These are phyloP conservation scores for Arthrobotrys pseudoclavata DNA, from an alignment of 2,329 filamentous ascomycete species.

Conservation along the genomic window DNA sequence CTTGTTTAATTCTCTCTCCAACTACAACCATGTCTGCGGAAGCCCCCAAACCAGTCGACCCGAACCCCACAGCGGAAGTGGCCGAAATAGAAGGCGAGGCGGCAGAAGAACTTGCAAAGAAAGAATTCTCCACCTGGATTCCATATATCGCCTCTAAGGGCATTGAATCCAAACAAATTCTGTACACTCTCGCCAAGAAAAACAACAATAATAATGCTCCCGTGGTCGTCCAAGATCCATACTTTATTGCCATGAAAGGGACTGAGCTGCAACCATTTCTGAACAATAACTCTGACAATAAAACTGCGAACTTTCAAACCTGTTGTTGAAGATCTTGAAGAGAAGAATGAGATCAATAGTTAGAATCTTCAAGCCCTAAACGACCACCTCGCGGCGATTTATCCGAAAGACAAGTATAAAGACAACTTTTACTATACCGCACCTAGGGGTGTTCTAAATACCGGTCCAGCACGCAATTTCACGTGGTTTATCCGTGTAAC, in stretches of 20 bases:
- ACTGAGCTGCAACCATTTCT: neutral
- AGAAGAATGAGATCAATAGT: no score
- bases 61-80: neutral
- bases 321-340: no score
- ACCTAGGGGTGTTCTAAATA: neutral
- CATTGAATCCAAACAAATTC: constrained; percentile 9
- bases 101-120: neutral
- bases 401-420: neutral
- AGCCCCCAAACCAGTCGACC: neutral
- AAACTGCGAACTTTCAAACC: neutral
- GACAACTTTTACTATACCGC: neutral
- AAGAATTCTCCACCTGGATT: constrained; percentile 16
- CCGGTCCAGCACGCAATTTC: neutral
- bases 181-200: constrained; percentile 15
- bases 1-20: neutral
- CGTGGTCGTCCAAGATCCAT: neutral
- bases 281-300: neutral
- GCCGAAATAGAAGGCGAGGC: neutral
- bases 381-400: neutral
- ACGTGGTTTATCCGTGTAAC: constrained; percentile 8
- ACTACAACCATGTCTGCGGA: neutral
- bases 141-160: neutral
- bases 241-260: neutral
- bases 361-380: neutral
- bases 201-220: neutral